Percentiles rank a stretch among this genome's conserved stretches.
Conservation (phyloP, 306 rosid genomes). For the Inga laurina region DNA sequence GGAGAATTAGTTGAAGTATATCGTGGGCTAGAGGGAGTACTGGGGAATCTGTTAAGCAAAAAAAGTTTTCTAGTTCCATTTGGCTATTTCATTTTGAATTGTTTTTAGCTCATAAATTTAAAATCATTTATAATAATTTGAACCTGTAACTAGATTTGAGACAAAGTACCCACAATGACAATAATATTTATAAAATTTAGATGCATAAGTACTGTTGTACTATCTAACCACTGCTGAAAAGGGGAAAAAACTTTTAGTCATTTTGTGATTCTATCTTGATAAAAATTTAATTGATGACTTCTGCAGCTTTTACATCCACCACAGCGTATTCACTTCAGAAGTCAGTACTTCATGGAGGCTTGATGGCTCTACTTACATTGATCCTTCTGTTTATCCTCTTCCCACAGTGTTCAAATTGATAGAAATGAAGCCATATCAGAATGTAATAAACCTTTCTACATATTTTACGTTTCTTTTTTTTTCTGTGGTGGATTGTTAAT, state of each 20-base stretch:
- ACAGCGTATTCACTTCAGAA: conserved; percentile 42
- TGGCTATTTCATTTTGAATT: background rate
- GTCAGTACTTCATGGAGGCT: conserved; percentile 65
- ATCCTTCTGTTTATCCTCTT: conserved; percentile 64
- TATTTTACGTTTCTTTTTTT: conserved; percentile 14
- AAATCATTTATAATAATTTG: background rate
- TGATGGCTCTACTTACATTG: conserved; percentile 51
- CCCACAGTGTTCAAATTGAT: conserved; percentile 60
- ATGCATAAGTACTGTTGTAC: background rate
- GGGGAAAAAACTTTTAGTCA: background rate
- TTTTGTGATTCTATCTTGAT: background rate
- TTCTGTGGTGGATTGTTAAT: background rate
- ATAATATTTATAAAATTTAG: background rate
- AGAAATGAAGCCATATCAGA: conserved; percentile 57
- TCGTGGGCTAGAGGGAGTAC: no score
- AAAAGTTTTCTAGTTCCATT: background rate
- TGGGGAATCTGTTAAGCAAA: background rate
- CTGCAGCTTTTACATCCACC: conserved; percentile 70
- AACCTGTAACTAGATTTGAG: background rate
- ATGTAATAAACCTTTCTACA: conserved; percentile 35
- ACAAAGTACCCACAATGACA: background rate
- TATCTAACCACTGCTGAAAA: background rate
- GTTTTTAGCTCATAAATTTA: background rate
- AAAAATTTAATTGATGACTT: conserved; percentile 3
- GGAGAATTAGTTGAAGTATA: no score